Percentiles rank a stretch among this genome's conserved stretches.
phyloP scores from a whole-genome alignment of 148 eudicot genomes.

The Tetragonia tetragonoides region DNA sequence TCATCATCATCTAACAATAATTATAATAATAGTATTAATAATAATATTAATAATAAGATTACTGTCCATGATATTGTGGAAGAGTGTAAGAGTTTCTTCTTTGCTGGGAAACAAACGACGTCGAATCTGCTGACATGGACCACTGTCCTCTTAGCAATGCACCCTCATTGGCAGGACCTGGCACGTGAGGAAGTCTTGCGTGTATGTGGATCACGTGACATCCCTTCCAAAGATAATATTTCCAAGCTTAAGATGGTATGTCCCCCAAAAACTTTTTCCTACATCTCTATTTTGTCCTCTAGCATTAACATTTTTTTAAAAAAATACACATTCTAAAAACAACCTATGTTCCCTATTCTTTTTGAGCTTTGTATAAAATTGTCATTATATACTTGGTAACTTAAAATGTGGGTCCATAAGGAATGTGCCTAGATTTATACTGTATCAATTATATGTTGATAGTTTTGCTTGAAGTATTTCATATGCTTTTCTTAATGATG shows the following conservation, averaged over 20 bases:
- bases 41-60: conserved; percentile 29
- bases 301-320: background rate
- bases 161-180: conserved; percentile 80
- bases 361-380: too few relatives aligned
- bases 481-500: too few relatives aligned
- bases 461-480: too few relatives aligned
- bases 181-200: conserved; percentile 93
- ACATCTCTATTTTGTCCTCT: background rate
- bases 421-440: too few relatives aligned
- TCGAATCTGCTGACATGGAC: conserved; percentile 97
- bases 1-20: conserved; percentile 11
- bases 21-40: conserved; percentile 19
- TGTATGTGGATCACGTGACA: conserved; percentile 88
- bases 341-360: background rate
- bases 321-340: background rate
- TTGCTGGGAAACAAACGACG: conserved; percentile 93
- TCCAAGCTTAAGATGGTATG: conserved; percentile 83
- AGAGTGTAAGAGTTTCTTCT: conserved; percentile 95
- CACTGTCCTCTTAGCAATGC: conserved; percentile 82
- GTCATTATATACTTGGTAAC: too few relatives aligned
- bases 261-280: background rate
- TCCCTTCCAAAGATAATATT: conserved; percentile 80
- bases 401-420: too few relatives aligned
- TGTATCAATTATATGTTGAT: too few relatives aligned
- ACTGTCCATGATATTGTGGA: conserved; percentile 83